Base-by-base conservation (phyloP, 805 yeast genomes). In the Lipomyces spencermartinsiae region DNA sequence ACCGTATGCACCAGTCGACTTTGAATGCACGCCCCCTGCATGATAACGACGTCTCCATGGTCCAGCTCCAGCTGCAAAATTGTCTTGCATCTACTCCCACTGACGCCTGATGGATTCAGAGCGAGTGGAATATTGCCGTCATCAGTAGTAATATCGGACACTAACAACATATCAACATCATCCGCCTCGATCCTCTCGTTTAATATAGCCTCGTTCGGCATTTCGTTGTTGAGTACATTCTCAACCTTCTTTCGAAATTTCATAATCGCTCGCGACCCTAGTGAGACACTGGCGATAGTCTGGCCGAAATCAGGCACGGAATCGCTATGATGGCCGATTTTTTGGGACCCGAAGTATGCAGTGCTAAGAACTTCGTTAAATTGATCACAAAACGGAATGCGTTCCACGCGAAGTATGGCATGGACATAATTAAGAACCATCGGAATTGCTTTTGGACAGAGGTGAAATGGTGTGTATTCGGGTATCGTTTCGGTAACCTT, bases 341-440 rank as follows among this genome's bases (percentile, higher is more conserved):
- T 39, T 33, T 46, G 62, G 25, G 19, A 43, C 19, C 25, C 56
- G 35, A 46, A 35, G 54, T 59, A 49, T 19, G 62, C 56, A 10
- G 43, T 31, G 12, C 62, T 59, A 25, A 59, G 56, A n/a, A 59
- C 29, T n/a, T 59, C 62, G 35, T 59, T 59, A 46, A 59, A 59
- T 25, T 59, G 34, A 16, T 43, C 22, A 7, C 49, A 43, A 25
- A 7, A 9, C 9, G 33, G 34, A 25, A 25, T 25, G 29, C 19
- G 33, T 53, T 53, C 56, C 9, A 22, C n/a, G 5, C 33, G 56
- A 25, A 16, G 6, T n/a, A 53, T 53, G 22, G 6, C 34, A 19
- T 53, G 49, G 9, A 59, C 19, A 49, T 39, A 59, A 14, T 29
- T 34, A 25, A 43, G 33, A 19, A 35, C 62, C 54, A 59, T 39